Base-by-base conservation (phyloP, 768 basidiomycete genomes). In the Artomyces pyxidatus region DNA sequence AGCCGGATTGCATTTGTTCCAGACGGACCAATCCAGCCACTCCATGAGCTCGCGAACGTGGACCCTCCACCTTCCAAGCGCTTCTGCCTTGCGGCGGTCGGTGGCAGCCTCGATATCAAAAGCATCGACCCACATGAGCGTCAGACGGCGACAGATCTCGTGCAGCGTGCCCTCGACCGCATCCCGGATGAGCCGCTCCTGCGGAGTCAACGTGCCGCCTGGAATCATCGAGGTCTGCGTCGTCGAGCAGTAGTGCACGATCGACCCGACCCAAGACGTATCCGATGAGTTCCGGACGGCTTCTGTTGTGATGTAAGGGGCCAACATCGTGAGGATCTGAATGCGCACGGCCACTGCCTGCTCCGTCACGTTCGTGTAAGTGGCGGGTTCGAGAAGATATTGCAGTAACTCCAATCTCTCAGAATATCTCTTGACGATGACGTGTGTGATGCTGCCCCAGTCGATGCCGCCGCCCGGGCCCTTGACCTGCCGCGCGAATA, bases 391-490 rank as follows among this genome's bases (percentile, higher is more conserved):
- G 14, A 66, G 51, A 1, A 65, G 47, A 42, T 64, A 47, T 4
- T 49, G 51, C 3, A 59, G 43, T 21, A 60, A 26, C 39, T 68
- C 66, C 12, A 71, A 52, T 9, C 66, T 61, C 17, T 60, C 53
- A 0, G 62, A 60, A 21, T 62, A 66, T 39, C 67, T 61, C 21
- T 71, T 57, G 1, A 64, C 50, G 6, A 68, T 48, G 14, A 59
- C 54, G 17, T 55, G 64, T 23, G 62, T 19, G 19, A 69, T 53
- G 2, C 62, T 54, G 22, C 23, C 44, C 70, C 70, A 71, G 44
- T 69, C 70, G 7, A 67, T 46, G 4, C 64, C 65, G 2, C 56
- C 56, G 6, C 42, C 21, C 16, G 35, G 30, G 9, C 27, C 16
- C 6, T 16, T 37, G 30, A 38, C 41, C n/a, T n/a, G n/a, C 8